Evolutionary conservation across 2,329 filamentous ascomycete species (phyloP).

Genomic region (Diaporthe sp.): DNA sequence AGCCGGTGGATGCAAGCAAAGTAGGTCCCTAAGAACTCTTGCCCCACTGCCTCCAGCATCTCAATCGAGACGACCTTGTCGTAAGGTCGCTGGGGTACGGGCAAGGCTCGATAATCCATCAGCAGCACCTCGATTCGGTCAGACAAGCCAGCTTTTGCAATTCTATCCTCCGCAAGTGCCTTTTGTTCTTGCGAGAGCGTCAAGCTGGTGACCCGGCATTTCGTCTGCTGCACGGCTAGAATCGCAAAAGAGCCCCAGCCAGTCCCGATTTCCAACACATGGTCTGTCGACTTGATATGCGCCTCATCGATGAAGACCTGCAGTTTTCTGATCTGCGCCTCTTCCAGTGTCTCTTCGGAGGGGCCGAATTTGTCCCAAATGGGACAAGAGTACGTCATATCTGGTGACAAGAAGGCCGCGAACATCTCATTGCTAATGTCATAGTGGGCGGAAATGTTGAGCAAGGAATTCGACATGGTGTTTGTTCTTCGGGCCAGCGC

Average conservation of each 20-base stretch:
- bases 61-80: slow-evolving; percentile 83
- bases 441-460: slow-evolving; percentile 81
- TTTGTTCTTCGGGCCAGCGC: slow-evolving; percentile 71
- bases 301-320: slow-evolving; percentile 75
- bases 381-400: slow-evolving; percentile 83
- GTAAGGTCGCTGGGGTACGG: slow-evolving; percentile 66
- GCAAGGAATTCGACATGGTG: slow-evolving; percentile 68
- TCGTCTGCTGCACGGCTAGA: slow-evolving; percentile 74
- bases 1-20: slow-evolving; percentile 74
- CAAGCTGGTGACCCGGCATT: slow-evolving; percentile 77
- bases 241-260: slow-evolving; percentile 84
- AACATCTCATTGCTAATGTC: slow-evolving; percentile 85
- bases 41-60: slow-evolving; percentile 82
- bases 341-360: slow-evolving; percentile 69
- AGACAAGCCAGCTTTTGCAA: slow-evolving; percentile 70
- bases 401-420: slow-evolving; percentile 78
- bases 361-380: slow-evolving; percentile 68
- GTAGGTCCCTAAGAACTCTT: slow-evolving; percentile 76
- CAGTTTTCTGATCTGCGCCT: slow-evolving; percentile 77
- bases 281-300: slow-evolving; percentile 73
- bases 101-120: slow-evolving; percentile 76
- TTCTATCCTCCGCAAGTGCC: slow-evolving; percentile 74
- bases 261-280: slow-evolving; percentile 81
- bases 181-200: slow-evolving; percentile 80
- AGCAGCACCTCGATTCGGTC: slow-evolving; percentile 75